A percentile compares a stretch with the other conserved stretches of the same genome.
phyloP scores from a whole-genome alignment of 352 stramenopile species.

The Pythium grandisporangium region DNA sequence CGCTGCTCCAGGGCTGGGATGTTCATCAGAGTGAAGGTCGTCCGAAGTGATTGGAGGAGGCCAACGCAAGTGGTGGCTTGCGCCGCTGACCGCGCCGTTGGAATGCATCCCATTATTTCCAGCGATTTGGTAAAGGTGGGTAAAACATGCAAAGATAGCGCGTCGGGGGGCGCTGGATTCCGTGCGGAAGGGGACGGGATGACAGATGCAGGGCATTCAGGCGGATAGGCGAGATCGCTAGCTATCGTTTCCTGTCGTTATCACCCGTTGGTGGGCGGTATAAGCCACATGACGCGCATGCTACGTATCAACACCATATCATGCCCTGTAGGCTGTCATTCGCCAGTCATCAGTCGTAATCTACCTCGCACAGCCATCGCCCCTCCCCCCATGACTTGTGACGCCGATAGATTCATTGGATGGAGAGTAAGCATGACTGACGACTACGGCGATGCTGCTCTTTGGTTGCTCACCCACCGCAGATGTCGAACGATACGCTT shows the following conservation, averaged over 20 bases:
- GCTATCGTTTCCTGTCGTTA: not conserved
- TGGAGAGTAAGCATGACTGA: not conserved
- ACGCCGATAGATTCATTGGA: no score
- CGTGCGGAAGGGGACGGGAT: no score
- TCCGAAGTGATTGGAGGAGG: constrained; percentile 72
- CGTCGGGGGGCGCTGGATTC: not conserved
- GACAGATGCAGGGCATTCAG: no score
- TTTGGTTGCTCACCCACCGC: no score
- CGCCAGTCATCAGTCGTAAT: no score
- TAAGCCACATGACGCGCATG: no score
- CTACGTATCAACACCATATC: no score
- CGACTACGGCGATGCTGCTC: not conserved
- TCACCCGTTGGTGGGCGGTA: no score
- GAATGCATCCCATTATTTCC: constrained; percentile 77
- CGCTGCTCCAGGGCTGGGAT: no score
- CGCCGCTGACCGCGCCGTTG: constrained; percentile 1
- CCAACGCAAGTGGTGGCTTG: constrained; percentile 16
- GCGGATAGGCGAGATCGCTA: not conserved
- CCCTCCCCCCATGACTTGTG: no score
- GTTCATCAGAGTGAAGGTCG: constrained; percentile 41
- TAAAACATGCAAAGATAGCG: not conserved
- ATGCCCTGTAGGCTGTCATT: no score
- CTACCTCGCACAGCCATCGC: no score
- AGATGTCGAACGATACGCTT: constrained; percentile 91
- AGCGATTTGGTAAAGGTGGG: constrained; percentile 28